Conservation (phyloP, 306 rosid genomes). For the Fragaria iinumae region DNA sequence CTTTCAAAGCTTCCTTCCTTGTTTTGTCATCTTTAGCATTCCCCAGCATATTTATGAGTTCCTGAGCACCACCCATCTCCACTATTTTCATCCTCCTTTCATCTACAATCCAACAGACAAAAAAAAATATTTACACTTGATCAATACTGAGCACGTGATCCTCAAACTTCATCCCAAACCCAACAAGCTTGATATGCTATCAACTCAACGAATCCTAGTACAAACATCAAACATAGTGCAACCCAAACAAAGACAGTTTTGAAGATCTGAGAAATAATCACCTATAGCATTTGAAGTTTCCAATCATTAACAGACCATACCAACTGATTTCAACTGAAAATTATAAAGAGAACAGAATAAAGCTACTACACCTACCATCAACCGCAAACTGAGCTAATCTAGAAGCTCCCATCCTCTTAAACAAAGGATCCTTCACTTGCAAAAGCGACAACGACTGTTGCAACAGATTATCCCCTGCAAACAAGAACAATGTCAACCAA, state of each 20-base stretch:
- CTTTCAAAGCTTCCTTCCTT: constrained; percentile 77
- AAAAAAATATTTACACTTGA: constrained; percentile 2
- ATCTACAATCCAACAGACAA: constrained; percentile 42
- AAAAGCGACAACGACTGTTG: constrained; percentile 88
- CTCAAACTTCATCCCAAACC: constrained; percentile 12
- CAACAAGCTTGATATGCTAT: constrained; percentile 20
- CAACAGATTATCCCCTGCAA: constrained; percentile 81
- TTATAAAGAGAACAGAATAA: background rate
- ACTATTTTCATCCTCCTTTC: constrained; percentile 76
- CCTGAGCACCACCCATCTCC: constrained; percentile 73
- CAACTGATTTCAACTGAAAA: background rate
- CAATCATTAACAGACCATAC: background rate
- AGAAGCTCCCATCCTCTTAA: constrained; percentile 95
- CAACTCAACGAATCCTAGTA: background rate
- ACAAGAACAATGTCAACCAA: constrained; percentile 23
- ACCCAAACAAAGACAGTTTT: background rate
- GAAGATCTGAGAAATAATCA: constrained; percentile 2
- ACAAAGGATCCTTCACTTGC: constrained; percentile 86
- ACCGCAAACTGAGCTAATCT: constrained; percentile 78
- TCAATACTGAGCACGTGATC: background rate
- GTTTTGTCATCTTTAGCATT: constrained; percentile 87
- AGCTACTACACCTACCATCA: constrained; percentile 55
- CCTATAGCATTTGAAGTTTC: background rate
- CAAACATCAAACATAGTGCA: constrained; percentile 12
- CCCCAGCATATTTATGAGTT: constrained; percentile 74